Conservation (phyloP, 2,329 filamentous ascomycete genomes). For the Penicillium sp. region DNA sequence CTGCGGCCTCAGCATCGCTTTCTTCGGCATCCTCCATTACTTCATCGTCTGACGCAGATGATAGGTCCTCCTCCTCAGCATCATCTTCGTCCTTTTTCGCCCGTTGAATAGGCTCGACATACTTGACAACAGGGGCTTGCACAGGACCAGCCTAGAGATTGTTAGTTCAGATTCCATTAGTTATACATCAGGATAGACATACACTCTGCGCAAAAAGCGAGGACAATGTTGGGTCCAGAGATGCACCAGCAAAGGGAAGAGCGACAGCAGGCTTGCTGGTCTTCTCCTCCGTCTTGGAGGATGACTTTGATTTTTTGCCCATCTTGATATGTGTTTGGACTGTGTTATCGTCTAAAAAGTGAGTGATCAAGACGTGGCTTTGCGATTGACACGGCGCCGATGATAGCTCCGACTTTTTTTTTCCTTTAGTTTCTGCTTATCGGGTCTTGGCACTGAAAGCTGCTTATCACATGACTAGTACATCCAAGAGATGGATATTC, state of each 20-base stretch:
- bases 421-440: slow-evolving; percentile 20
- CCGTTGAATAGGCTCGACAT: slow-evolving; percentile 18
- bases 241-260: slow-evolving; percentile 54
- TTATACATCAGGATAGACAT: slow-evolving; percentile 39
- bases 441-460: slow-evolving; percentile 24
- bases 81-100: slow-evolving; percentile 30
- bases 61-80: slow-evolving; percentile 26
- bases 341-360: neutral
- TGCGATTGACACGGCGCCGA: slow-evolving; percentile 6
- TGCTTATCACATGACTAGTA: slow-evolving; percentile 20
- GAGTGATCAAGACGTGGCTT: slow-evolving; percentile 2
- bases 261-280: slow-evolving; percentile 13
- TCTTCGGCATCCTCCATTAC: slow-evolving; percentile 45
- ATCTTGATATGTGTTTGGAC: slow-evolving; percentile 21
- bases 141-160: slow-evolving; percentile 40
- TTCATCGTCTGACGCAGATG: slow-evolving; percentile 34
- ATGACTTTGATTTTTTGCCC: slow-evolving; percentile 36
- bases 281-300: slow-evolving; percentile 22
- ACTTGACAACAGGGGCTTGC: slow-evolving; percentile 33
- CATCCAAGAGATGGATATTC: neutral
- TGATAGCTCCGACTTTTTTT: slow-evolving; percentile 27
- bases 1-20: slow-evolving; percentile 53
- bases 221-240: slow-evolving; percentile 66
- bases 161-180: slow-evolving; percentile 5
- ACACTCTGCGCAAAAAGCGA: slow-evolving; percentile 72